Conservation (phyloP, 2,329 filamentous ascomycete genomes). For the Emydomyces testavorans region DNA sequence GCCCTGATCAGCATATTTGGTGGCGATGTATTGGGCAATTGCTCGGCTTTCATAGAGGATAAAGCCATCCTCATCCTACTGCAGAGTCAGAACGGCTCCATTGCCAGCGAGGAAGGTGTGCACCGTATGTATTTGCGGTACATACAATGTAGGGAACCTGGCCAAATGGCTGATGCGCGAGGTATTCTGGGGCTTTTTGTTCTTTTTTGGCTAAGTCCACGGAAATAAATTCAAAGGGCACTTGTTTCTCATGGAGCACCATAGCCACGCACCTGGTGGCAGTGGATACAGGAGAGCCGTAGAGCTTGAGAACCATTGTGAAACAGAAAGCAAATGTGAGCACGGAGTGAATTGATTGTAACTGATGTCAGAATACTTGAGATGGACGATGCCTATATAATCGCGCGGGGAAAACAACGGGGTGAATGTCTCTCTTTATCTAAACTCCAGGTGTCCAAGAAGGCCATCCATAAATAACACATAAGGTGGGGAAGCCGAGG, state of each 20-base stretch:
- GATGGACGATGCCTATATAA: no score
- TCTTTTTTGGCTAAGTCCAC: conserved; percentile 12
- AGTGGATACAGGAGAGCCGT: conserved; percentile 11
- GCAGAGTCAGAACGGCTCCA: neutral
- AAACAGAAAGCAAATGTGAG: no score
- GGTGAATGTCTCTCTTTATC: no score
- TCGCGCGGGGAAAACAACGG: no score
- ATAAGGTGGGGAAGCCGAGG: no score
- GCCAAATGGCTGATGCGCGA: conserved; percentile 13
- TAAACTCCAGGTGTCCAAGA: no score
- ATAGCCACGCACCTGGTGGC: conserved; percentile 13
- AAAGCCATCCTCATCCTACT: conserved; percentile 15
- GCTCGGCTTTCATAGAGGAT: conserved; percentile 14
- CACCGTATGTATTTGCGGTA: neutral
- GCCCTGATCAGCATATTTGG: conserved; percentile 14
- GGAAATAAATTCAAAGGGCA: conserved; percentile 13
- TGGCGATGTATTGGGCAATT: conserved; percentile 13
- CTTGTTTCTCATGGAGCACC: conserved; percentile 12
- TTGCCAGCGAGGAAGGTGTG: neutral
- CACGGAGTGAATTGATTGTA: no score
- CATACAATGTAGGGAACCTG: conserved; percentile 14
- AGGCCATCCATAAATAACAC: no score
- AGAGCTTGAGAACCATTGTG: conserved; percentile 15
- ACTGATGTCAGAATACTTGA: no score
- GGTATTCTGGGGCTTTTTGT: conserved; percentile 8